phyloP scores from a whole-genome alignment of 2,329 filamentous ascomycete species.

The Calonectria crousiana region DNA sequence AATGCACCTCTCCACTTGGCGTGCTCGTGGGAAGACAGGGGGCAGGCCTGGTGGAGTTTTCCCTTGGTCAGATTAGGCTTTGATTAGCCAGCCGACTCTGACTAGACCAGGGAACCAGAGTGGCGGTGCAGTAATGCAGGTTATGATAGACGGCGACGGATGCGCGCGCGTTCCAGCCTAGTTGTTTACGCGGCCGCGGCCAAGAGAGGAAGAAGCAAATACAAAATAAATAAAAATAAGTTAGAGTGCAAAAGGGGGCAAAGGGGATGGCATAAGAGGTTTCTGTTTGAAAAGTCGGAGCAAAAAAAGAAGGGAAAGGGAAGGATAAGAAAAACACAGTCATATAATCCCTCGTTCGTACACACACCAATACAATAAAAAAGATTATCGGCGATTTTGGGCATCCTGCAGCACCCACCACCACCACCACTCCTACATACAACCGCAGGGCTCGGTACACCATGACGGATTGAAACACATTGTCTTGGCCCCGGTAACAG shows the following conservation, averaged over 20 bases:
- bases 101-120: slow-evolving; percentile 10
- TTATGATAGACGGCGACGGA: background rate
- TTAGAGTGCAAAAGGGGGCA: background rate
- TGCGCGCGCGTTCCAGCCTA: slow-evolving; percentile 4
- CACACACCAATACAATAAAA: background rate
- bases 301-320: background rate
- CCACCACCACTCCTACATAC: background rate
- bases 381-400: background rate
- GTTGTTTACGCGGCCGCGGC: slow-evolving; percentile 8
- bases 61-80: background rate
- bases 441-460: background rate
- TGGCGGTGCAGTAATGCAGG: slow-evolving; percentile 18
- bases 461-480: background rate
- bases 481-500: background rate
- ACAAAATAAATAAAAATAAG: background rate
- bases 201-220: background rate
- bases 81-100: slow-evolving; percentile 13
- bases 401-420: background rate
- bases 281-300: background rate
- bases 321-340: background rate
- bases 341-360: background rate
- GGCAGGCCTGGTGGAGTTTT: background rate
- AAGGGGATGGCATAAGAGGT: background rate
- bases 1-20: slow-evolving; percentile 9
- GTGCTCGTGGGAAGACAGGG: slow-evolving; percentile 4